Conservation (phyloP, 345 rosid species). For the Citrus maxima region DNA sequence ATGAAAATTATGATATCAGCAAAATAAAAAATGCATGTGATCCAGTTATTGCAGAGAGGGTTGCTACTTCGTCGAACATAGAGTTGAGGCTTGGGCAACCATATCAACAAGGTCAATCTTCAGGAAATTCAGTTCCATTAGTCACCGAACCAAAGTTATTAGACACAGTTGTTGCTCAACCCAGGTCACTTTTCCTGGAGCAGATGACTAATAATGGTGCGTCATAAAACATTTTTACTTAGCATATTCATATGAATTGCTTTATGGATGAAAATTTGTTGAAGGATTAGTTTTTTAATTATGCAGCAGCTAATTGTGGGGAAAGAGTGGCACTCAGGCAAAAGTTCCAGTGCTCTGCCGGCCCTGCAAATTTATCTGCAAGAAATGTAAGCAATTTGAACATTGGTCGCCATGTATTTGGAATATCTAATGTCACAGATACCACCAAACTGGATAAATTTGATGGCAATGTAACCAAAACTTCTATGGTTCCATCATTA, state of each 20-base stretch:
- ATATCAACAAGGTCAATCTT: conserved; percentile 29
- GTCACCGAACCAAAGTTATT: conserved; percentile 16
- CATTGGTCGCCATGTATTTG: conserved; percentile 16
- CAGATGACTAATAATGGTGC: conserved; percentile 35
- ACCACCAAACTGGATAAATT: conserved; percentile 15
- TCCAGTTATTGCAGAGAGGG: conserved; percentile 18
- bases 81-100: conserved; percentile 61
- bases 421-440: conserved; percentile 1
- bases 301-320: conserved; percentile 29
- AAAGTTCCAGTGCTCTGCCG: conserved; percentile 18
- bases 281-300: conserved; percentile 21
- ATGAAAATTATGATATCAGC: conserved; percentile 11
- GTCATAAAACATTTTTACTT: conserved; percentile 19
- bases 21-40: conserved; percentile 18
- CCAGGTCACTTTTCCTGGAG: conserved; percentile 23
- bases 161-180: conserved; percentile 15
- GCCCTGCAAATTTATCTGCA: conserved; percentile 13
- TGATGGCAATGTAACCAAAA: conserved; percentile 9
- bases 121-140: conserved; percentile 28
- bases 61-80: conserved; percentile 34
- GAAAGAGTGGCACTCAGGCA: conserved; percentile 27
- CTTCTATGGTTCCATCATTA: conserved; percentile 13
- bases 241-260: conserved; percentile 1
- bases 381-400: conserved; percentile 25
- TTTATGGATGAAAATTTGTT: conserved; percentile 11